Evolutionary conservation across 352 stramenopile species (phyloP).

Genomic region (Globisporangium megalacanthum): DNA sequence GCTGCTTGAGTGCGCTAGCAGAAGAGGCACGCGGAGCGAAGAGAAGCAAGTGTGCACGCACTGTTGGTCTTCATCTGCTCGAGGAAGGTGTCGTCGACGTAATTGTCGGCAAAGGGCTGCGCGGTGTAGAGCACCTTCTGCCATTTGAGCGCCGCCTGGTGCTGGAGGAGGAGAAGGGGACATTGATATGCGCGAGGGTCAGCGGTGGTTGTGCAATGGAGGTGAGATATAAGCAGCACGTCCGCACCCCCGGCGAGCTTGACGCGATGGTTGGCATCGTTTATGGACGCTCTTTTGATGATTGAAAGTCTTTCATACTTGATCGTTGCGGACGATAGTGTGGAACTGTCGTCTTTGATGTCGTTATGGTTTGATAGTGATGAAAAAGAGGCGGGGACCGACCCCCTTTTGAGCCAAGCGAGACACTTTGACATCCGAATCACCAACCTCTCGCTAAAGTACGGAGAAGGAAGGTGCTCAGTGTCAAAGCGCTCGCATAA

Average conservation of each 20-base stretch:
- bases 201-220: neutral
- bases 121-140: conserved; percentile 85
- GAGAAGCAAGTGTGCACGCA: conserved; percentile 15
- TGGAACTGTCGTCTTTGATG: neutral
- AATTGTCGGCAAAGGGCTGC: conserved; percentile 89
- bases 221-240: neutral
- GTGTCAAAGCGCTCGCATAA: too few species aligned
- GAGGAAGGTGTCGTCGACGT: conserved; percentile 87
- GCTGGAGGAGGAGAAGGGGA: neutral
- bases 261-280: too few species aligned
- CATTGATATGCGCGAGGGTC: neutral
- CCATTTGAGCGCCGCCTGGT: conserved; percentile 29
- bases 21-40: neutral
- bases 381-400: conserved; percentile 31
- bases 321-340: neutral
- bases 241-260: neutral
- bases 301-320: too few species aligned
- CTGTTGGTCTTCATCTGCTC: conserved; percentile 89
- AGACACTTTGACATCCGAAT: neutral
- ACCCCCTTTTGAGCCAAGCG: conserved; percentile 28
- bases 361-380: too few species aligned
- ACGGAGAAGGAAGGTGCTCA: conserved; percentile 15
- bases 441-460: conserved; percentile 28
- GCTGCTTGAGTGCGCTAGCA: neutral
- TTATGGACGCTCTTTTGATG: too few species aligned